These are phyloP conservation scores for Viola pubescens DNA, from an alignment of 441 rosid genomes.

Conservation along the genomic window DNA sequence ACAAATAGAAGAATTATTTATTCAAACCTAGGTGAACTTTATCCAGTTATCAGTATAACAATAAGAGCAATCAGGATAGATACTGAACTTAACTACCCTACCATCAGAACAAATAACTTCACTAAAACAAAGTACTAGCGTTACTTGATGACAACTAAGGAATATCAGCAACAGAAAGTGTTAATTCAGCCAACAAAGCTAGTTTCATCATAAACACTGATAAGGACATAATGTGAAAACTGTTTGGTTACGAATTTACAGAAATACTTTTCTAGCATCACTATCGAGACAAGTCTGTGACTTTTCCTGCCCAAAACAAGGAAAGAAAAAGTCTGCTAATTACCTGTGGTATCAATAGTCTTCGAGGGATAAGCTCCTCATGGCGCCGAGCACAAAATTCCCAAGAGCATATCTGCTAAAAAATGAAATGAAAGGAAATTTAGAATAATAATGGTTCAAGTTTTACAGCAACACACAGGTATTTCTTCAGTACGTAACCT, in stretches of 20 bases:
- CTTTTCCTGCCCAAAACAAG: no score
- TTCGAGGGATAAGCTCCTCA: slow-evolving; percentile 93
- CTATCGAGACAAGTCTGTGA: no score
- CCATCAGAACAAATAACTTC: not conserved
- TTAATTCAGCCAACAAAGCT: not conserved
- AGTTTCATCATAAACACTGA: no score
- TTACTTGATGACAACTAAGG: not conserved
- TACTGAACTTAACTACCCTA: not conserved
- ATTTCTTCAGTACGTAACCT: slow-evolving; percentile 40
- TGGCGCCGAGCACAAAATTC: slow-evolving; percentile 98
- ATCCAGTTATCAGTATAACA: not conserved
- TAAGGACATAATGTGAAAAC: no score
- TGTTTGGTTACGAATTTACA: no score
- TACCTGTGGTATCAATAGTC: slow-evolving; percentile 94
- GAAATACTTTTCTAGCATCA: no score
- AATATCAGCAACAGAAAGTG: not conserved
- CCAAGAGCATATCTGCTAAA: slow-evolving; percentile 87
- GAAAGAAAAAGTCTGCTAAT: not conserved
- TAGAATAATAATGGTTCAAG: slow-evolving; percentile 1
- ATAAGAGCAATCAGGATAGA: not conserved
- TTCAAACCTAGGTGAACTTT: no score
- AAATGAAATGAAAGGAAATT: slow-evolving; percentile 14
- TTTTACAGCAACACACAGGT: slow-evolving; percentile 1
- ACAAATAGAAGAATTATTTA: no score
- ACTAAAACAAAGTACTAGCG: not conserved